Conservation (phyloP, 441 rosid species). For the Biscutella laevigata region DNA sequence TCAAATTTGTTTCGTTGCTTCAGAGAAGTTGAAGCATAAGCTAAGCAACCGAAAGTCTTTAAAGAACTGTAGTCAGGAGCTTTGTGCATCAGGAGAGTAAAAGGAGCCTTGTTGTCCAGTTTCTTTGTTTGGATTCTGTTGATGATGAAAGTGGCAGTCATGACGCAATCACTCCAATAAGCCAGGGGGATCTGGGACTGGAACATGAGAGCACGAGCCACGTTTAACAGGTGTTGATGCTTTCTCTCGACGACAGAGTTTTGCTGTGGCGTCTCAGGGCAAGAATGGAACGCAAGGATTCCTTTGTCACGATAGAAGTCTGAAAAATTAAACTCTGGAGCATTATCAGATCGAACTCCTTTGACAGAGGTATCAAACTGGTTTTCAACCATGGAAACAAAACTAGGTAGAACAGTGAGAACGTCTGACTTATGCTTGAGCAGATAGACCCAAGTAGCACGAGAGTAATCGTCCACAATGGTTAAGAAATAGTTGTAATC, state of each 20-base stretch:
- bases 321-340: not conserved
- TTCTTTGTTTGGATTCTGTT: not conserved
- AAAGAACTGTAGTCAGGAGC: not conserved
- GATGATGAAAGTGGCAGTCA: not conserved
- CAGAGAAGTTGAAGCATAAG: not conserved
- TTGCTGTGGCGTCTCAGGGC: not conserved
- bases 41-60: not conserved
- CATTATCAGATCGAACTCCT: not conserved
- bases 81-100: not conserved
- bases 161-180: not conserved
- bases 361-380: not conserved
- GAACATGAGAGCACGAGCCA: not conserved
- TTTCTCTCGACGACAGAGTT: not conserved
- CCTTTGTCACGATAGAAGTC: not conserved
- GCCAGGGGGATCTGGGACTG: not conserved
- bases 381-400: not conserved
- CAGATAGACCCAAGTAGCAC: not conserved
- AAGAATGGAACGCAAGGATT: not conserved
- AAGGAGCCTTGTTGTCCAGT: not conserved
- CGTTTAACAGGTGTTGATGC: not conserved
- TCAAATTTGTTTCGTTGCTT: not conserved
- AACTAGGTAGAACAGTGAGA: fast-evolving
- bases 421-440: not conserved
- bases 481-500: not conserved
- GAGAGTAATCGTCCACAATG: not conserved